phyloP scores from a whole-genome alignment of 139 green algal species.

The Asterochloris sp. region DNA sequence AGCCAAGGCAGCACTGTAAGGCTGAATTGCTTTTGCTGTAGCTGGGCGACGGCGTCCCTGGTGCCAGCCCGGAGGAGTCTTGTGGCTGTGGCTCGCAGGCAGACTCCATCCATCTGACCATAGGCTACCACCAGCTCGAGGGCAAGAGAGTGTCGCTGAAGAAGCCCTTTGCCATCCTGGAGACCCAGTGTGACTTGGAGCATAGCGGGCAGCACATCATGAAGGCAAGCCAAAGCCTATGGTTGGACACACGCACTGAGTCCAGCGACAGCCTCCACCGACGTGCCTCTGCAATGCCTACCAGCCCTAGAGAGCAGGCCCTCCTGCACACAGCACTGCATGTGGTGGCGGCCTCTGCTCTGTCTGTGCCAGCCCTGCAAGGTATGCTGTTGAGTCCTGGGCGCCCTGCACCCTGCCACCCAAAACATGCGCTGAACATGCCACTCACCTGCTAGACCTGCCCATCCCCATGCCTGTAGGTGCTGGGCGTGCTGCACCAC shows the following conservation, averaged over 20 bases:
- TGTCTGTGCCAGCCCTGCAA: neutral
- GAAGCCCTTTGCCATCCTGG: conserved; percentile 75
- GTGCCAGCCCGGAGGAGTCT: neutral
- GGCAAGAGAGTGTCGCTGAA: conserved; percentile 72
- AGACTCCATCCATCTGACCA: conserved; percentile 54
- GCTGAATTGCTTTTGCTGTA: neutral
- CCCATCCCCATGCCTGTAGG: conserved; percentile 25
- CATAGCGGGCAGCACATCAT: neutral
- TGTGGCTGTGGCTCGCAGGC: conserved; percentile 27
- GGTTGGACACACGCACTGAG: neutral
- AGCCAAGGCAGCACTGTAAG: conserved; percentile 29
- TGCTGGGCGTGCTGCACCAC: conserved; percentile 67
- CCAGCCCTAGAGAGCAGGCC: neutral
- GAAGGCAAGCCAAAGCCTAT: neutral
- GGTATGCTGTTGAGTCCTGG: neutral
- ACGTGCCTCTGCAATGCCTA: neutral
- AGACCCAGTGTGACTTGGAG: conserved; percentile 6
- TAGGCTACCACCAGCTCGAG: conserved; percentile 83
- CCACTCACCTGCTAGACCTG: neutral
- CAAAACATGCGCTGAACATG: neutral
- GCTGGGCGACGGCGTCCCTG: neutral
- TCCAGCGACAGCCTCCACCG: neutral
- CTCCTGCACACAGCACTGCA: neutral
- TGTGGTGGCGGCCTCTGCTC: neutral
- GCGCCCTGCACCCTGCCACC: too few relatives aligned